Evolutionary conservation across 306 rosid genomes (phyloP), one percentile per base, ranked within the genome.

Genomic region (Cucumis hystrix): DNA sequence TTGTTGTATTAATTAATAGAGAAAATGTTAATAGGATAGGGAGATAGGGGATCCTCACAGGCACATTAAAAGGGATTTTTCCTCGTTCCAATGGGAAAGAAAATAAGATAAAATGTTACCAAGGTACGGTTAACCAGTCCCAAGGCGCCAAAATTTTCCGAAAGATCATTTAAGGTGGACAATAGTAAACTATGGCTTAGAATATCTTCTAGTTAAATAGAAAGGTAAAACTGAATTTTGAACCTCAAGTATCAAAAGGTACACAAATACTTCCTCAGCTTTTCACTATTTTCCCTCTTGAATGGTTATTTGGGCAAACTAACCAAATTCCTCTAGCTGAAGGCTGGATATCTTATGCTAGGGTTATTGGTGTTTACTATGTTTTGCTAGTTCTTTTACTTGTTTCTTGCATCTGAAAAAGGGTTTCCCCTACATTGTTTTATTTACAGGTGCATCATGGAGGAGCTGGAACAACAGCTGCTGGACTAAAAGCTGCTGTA

Each of bases 381-480:
- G 49, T 17, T 63, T 65, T 30, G 3, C 52, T 66, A 15, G 51
- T 40, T 66, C 43, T 20, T 10, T 66, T 9, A n/a, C 16, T 47
- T 72, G 25, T 49, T 49, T 72, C 77, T 28, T 51, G 41, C 77
- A 49, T 72, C 43, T 71, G 16, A 49, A 30, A 28, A 52, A 28
- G 45, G 77, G 41, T 8, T 72, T 28, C 47, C 25, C 61, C 23
- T 8, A 51, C 21, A 40, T 37, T 39, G 28, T 30, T 40, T 74
- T 80, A 64, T 73, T 54, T 54, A 54, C 87, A 92, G 99, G 97
- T 96, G 82, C 99, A 96, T 87, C 99, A 96, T 71, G 99, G 99
- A 68, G 99, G 99, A 79, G 99, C 99, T 77, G 99, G 99, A 86
- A 96, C 99, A n/a, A 96, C 99, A 49, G 99, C 99, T 81, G 98